Evolutionary conservation across 1,284 basidiomycete species (phyloP), one percentile per base, ranked within the genome.

Genomic region (Ustanciosporium gigantosporum): DNA sequence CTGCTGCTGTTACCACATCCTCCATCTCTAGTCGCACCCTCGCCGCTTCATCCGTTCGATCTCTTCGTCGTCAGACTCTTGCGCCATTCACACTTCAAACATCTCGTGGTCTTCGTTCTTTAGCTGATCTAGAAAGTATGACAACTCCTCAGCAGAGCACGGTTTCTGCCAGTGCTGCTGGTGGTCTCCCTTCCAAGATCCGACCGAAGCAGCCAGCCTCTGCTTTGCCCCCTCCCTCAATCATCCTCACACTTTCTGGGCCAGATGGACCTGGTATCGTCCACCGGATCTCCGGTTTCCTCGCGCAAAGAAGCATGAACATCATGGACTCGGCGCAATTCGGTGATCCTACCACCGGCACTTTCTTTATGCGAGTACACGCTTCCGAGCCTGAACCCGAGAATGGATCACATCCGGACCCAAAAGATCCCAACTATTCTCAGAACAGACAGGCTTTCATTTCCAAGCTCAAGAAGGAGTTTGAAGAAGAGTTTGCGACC

Each of bases 191-290:
- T 2, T 41, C 46, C 41, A 55, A 61, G 38, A 57, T 65, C 32
- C 49, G 40, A 20, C 41, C 66, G 23, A 51, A 50, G 45, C 59
- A 50, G 19, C 44, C 68, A n/a, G 66, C 85, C 8, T 84, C 85
- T 16, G 40, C 71, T 77, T 31, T 74, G 66, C 45, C 74, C 66
- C 45, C 72, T 35, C 58, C 64, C 5, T 66, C 64, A n/a, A 64
- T 76, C 57, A 73, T 76, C 46, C 49, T 76, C 22, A 76, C 73
- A 7, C 66, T 76, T 17, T 69, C 70, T 11, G 74, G 73, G 22
- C 70, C 72, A n/a, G 74, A 76, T 55, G 42, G 56, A 15, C 68
- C 65, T 15, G 74, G 74, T 9, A 73, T 76, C 36, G 73, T 75
- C 13, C 60, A 68, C 41, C 24, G 39, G 19, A 68, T 76, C 34